phyloP scores from a whole-genome alignment of 805 yeast species.

The Candida fluviatilis region DNA sequence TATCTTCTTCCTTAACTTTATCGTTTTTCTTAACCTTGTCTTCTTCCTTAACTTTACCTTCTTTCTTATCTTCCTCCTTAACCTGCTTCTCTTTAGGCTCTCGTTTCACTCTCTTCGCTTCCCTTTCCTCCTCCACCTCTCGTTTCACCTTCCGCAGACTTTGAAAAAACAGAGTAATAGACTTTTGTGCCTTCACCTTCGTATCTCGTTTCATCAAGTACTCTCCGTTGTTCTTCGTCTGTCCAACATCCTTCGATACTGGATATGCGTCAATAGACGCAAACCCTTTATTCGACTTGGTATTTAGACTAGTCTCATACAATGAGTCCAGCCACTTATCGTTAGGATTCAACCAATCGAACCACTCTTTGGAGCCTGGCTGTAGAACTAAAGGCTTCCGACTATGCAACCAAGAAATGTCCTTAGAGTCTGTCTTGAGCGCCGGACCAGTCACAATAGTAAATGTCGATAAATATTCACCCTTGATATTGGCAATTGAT shows the following conservation, averaged over 20 bases:
- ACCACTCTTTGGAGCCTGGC: constrained; percentile 56
- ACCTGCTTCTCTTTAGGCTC: constrained; percentile 4
- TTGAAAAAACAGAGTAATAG: constrained; percentile 26
- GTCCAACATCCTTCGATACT: constrained; percentile 65
- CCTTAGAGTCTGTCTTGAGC: constrained; percentile 33
- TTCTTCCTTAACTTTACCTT: constrained; percentile 7
- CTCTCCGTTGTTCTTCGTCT: constrained; percentile 45
- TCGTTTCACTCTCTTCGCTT: constrained; percentile 3
- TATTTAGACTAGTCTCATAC: constrained; percentile 34
- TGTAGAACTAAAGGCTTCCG: constrained; percentile 74
- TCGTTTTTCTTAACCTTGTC: constrained; percentile 4
- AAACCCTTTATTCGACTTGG: constrained; percentile 26
- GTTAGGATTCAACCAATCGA: constrained; percentile 56
- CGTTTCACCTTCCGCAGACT: constrained; percentile 7
- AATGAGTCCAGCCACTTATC: constrained; percentile 37
- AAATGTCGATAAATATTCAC: constrained; percentile 41
- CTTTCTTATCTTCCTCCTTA: constrained; percentile 6
- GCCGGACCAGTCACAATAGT: constrained; percentile 77
- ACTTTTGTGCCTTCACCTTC: constrained; percentile 14
- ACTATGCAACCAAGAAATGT: constrained; percentile 63
- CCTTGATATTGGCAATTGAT: constrained; percentile 13
- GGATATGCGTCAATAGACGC: constrained; percentile 45
- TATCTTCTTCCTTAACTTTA: constrained; percentile 1
- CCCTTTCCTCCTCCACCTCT: constrained; percentile 6
- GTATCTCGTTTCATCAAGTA: constrained; percentile 25